Percentiles rank a stretch among this genome's conserved stretches.
Conservation (phyloP, 106 monocot genomes). For the Triglochin maritima region DNA sequence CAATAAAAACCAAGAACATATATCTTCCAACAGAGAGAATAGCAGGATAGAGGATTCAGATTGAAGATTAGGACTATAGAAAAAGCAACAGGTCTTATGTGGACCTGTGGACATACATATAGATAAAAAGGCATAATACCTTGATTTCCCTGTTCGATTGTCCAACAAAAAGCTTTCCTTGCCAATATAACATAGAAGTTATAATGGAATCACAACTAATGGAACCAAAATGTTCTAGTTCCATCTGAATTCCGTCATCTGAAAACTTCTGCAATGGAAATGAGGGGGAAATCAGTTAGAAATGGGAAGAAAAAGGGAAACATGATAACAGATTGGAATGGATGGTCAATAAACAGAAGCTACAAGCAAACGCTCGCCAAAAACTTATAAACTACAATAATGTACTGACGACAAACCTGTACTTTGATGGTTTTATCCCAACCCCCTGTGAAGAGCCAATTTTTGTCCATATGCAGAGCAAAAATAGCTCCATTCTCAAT, state of each 20-base stretch:
- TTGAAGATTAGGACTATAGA: no score
- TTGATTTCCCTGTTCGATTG: conserved; percentile 59
- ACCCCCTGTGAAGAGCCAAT: conserved; percentile 68
- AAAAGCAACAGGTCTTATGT: no score
- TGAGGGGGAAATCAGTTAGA: not conserved
- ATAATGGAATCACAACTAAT: conserved; percentile 54
- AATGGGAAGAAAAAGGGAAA: not conserved
- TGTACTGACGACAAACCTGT: conserved; percentile 34
- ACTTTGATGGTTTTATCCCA: conserved; percentile 60
- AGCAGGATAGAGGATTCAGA: no score
- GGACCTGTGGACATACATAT: no score
- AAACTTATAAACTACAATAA: not conserved
- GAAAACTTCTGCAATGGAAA: conserved; percentile 36
- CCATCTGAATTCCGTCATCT: conserved; percentile 40
- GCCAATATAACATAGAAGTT: conserved; percentile 48
- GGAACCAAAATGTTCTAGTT: conserved; percentile 48
- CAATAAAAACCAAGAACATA: no score
- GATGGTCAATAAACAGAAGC: not conserved
- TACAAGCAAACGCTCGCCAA: not conserved
- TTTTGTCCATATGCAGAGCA: conserved; percentile 43
- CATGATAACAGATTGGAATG: not conserved
- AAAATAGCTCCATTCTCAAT: conserved; percentile 59
- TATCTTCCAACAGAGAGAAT: no score
- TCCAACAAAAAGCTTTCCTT: conserved; percentile 77
- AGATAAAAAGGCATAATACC: conserved; percentile 26